Conservation (phyloP, 2,329 filamentous ascomycete species). For the Fusarium burgessii region DNA sequence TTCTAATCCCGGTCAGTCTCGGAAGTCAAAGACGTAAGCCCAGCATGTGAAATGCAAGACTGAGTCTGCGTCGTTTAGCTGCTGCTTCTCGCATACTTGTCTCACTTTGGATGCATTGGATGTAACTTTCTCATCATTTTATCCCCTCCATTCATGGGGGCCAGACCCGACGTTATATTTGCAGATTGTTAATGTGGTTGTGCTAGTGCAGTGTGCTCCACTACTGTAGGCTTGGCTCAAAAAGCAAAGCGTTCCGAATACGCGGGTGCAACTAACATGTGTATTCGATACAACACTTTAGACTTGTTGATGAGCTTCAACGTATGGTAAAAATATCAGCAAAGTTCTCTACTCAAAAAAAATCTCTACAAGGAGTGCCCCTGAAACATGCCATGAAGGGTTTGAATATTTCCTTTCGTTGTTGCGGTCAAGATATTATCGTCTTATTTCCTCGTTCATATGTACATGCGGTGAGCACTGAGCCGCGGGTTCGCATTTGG, state of each 20-base stretch:
- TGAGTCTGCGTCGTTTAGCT: slow-evolving; percentile 21
- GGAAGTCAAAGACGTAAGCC: slow-evolving; percentile 38
- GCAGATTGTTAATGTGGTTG: neutral
- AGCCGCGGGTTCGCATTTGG: slow-evolving; percentile 5
- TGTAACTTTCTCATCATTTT: slow-evolving; percentile 5
- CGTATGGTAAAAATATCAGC: slow-evolving; percentile 2
- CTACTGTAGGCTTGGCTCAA: neutral
- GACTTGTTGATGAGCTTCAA: neutral
- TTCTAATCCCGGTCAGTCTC: slow-evolving; percentile 15
- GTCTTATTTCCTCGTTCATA: slow-evolving; percentile 9
- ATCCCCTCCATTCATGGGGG: slow-evolving; percentile 5
- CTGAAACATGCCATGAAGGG: neutral
- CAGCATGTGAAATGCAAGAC: slow-evolving; percentile 17
- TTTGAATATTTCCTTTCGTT: slow-evolving; percentile 3
- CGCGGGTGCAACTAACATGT: slow-evolving; percentile 9
- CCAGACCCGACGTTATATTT: slow-evolving; percentile 1
- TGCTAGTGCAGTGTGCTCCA: neutral
- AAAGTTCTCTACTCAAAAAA: neutral
- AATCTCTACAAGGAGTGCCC: neutral
- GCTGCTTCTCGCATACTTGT: slow-evolving; percentile 22
- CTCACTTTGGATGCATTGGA: slow-evolving; percentile 14
- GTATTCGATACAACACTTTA: neutral
- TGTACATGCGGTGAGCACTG: slow-evolving; percentile 18
- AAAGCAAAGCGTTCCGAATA: slow-evolving; percentile 17
- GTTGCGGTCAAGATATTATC: slow-evolving; percentile 18